Base-by-base conservation (phyloP, 1,139 yeast genomes). In the Diutina mesorugosa region DNA sequence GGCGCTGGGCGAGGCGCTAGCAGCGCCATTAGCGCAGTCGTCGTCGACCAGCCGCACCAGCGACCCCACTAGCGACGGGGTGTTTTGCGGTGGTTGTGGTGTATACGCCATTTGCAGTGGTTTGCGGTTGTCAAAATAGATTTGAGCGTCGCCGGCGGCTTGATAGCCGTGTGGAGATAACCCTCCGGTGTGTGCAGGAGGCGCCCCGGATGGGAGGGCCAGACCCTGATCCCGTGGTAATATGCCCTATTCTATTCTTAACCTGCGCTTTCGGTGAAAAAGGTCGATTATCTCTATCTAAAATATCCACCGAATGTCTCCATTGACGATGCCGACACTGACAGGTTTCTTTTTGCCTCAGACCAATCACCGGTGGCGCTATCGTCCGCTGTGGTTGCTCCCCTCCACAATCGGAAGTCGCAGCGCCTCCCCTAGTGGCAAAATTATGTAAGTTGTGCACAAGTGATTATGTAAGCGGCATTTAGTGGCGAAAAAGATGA, bases 31-130 rank as follows among this genome's bases (percentile, higher is more conserved):
- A 60, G 48, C 58, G 47, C 70, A 63, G 14, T 79, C 74, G 61
- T 76, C 81, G 61, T 77, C 81, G 30, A 80, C 80, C 32, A 80
- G 78, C 62, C 85, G 70, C 53, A 81, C 67, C 14, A 83, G 76
- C 6, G 81, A 69, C 6, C 85, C 85, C 48, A 81, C 80, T 59
- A 81, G 71, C 30, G 84, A 78, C n/a, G 85, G 84, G 26, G 16
- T 26, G 4, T 35, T 9, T 5, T 5, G 41, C n/a, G 10, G 10
- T 8, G 41, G n/a, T 35, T 35, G n/a, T 8, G 10, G 41, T 35
- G 41, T 35, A 35, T 8, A 8, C 14, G 41, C 14, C 41, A 35
- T 32, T 32, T 9, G 38, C 12, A 32, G 12, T 32, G 38, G 38
- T 32, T 32, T 32, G 26, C 9, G 38, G 38, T 8, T 9, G 38